Evolutionary conservation across 257 asterid genomes (phyloP).

Genomic region (Galeopsis tetrahit): DNA sequence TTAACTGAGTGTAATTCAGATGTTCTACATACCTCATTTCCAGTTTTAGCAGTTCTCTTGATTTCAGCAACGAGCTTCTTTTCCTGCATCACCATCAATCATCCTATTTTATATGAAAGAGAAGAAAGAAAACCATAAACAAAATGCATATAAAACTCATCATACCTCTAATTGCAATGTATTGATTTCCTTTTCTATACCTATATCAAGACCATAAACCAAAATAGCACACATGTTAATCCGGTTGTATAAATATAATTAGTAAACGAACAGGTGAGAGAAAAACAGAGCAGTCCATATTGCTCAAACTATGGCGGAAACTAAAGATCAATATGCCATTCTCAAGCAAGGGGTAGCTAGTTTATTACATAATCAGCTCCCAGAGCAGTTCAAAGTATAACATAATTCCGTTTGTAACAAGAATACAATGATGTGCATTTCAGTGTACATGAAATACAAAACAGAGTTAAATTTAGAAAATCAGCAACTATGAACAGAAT

Average conservation of each 20-base stretch:
- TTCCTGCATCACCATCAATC: constrained; percentile 60
- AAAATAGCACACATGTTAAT: constrained; percentile 5
- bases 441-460: background rate
- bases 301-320: no score
- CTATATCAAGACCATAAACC: constrained; percentile 43
- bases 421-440: background rate
- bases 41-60: constrained; percentile 94
- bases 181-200: constrained; percentile 78
- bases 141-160: constrained; percentile 3
- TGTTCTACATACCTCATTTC: constrained; percentile 72
- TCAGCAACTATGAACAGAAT: background rate
- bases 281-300: no score
- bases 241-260: background rate
- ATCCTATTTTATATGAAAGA: constrained; percentile 10
- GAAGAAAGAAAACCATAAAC: background rate
- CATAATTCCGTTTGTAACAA: background rate
- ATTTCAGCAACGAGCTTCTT: constrained; percentile 93
- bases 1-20: background rate
- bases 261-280: background rate
- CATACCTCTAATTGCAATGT: constrained; percentile 77
- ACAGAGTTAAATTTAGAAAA: constrained; percentile 5
- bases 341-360: background rate
- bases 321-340: background rate
- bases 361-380: background rate
- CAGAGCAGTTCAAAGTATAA: background rate